Base-by-base conservation (phyloP, 495 filamentous ascomycete genomes). In the Terfezia claveryi region DNA sequence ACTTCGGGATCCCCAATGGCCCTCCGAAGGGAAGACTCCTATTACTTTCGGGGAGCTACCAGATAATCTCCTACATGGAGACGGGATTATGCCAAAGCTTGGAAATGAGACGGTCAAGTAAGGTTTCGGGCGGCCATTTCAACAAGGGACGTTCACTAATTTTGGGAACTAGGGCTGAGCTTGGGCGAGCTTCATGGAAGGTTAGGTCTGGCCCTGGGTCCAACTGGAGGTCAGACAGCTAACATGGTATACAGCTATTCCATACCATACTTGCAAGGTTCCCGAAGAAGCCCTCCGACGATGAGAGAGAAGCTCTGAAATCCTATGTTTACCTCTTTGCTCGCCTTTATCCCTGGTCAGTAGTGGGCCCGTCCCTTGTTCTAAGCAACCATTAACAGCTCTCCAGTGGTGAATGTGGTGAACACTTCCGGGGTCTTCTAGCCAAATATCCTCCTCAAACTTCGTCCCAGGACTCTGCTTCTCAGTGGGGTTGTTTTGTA, bases 201-300 rank as follows among this genome's bases (percentile, higher is more conserved):
- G 50, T 51, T 23, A 10, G 12, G 5, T 52, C 41, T n/a, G 23
- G 11, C 50, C 50, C 50, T 12, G 83, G 70, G 88, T 84, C 52
- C 86, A 94, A 70, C 74, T 94, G 16, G 88, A 85, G 60, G 80
- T 87, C 27, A 80, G 83, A 20, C 94, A 86, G 88, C 27, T 32
- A 32, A 32, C 7, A 32, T 32, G 27, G 7, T 4, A 32, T 32
- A 32, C 87, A 88, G 64, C 79, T 94, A 60, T 78, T 98, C 63
- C 91, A 98, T 69, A 98, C 92, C 1, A 91, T 85, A 67, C 86
- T 96, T 76, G 82, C 86, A 38, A 80, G 87, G 54, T 98, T 89
- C 69, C 92, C 91, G 44, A 83, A 88, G 59, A 75, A 81, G 54
- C 89, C 91, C 0, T 82, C 82, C 0, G 66, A 74, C 53, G 86